Conservation (phyloP, 495 filamentous ascomycete genomes). For the Penicillium soppii region DNA sequence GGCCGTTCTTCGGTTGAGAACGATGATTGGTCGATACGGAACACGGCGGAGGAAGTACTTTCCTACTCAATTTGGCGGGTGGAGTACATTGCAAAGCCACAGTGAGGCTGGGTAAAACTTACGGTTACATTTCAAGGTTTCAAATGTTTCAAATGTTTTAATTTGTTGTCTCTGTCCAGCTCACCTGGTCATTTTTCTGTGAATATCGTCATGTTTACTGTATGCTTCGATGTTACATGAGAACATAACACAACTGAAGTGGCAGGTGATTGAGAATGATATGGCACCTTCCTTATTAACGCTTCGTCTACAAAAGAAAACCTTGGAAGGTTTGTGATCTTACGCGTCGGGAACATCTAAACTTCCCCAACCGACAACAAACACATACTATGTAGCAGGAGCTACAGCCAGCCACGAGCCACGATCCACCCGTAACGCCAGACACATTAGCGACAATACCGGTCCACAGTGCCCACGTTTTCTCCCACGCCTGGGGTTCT, state of each 20-base stretch:
- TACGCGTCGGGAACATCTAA: constrained; percentile 26
- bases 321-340: constrained; percentile 19
- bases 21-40: constrained; percentile 11
- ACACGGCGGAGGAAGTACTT: constrained; percentile 9
- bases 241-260: too few relatives aligned
- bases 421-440: constrained; percentile 28
- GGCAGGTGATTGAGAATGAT: constrained; percentile 16
- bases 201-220: background rate
- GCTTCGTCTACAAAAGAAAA: constrained; percentile 18
- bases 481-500: constrained; percentile 17
- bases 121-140: constrained; percentile 4
- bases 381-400: constrained; percentile 22
- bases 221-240: background rate
- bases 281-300: too few relatives aligned
- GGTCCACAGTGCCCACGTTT: constrained; percentile 27
- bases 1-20: constrained; percentile 5
- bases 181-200: too few relatives aligned
- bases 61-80: constrained; percentile 1
- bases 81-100: constrained; percentile 8
- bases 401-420: constrained; percentile 14
- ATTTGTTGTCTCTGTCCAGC: constrained; percentile 2
- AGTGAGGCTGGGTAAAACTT: constrained; percentile 9
- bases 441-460: constrained; percentile 19
- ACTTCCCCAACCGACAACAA: constrained; percentile 24
- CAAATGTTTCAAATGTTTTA: constrained; percentile 1